Evolutionary conservation across 169 alveolate genomes (phyloP).

Genomic region (Toxoplasma gondii): DNA sequence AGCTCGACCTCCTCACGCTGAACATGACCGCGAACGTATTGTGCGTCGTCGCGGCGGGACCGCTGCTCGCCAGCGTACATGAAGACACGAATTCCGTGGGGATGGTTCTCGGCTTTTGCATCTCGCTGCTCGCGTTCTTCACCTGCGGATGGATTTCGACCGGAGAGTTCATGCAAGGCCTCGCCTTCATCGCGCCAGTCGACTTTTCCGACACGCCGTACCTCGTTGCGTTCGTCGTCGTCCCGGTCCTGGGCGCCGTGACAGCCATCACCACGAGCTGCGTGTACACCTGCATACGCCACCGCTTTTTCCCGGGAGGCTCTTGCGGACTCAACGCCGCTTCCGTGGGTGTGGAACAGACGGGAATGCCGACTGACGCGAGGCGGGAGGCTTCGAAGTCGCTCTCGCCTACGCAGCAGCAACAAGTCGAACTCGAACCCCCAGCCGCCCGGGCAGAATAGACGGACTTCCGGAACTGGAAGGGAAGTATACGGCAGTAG

Average conservation of each 20-base stretch:
- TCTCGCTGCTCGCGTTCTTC: not conserved
- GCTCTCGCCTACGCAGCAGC: too few species aligned
- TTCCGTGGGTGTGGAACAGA: too few species aligned
- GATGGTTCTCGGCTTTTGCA: slow-evolving; percentile 33
- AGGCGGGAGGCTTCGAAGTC: too few species aligned
- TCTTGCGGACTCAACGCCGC: too few species aligned
- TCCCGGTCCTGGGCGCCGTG: slow-evolving; percentile 49
- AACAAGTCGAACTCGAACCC: too few species aligned
- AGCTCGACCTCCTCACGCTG: slow-evolving; percentile 40
- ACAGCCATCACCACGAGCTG: slow-evolving; percentile 32
- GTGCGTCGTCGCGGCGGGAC: slow-evolving; percentile 56
- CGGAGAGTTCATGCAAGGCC: not conserved
- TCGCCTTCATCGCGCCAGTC: slow-evolving; percentile 52
- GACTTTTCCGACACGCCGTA: slow-evolving; percentile 50
- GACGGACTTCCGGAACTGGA: too few species aligned
- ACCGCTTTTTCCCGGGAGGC: not conserved
- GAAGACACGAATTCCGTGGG: not conserved
- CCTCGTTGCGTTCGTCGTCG: slow-evolving; percentile 28
- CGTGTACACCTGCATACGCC: not conserved
- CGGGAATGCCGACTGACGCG: too few species aligned
- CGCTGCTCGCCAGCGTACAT: slow-evolving; percentile 42
- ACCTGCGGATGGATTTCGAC: slow-evolving; percentile 13
- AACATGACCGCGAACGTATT: slow-evolving; percentile 51
- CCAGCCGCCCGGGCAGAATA: too few species aligned
- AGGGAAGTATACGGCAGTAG: too few species aligned